Conservation (phyloP, 495 filamentous ascomycete genomes). For the Hypomontagnella monticulosa region DNA sequence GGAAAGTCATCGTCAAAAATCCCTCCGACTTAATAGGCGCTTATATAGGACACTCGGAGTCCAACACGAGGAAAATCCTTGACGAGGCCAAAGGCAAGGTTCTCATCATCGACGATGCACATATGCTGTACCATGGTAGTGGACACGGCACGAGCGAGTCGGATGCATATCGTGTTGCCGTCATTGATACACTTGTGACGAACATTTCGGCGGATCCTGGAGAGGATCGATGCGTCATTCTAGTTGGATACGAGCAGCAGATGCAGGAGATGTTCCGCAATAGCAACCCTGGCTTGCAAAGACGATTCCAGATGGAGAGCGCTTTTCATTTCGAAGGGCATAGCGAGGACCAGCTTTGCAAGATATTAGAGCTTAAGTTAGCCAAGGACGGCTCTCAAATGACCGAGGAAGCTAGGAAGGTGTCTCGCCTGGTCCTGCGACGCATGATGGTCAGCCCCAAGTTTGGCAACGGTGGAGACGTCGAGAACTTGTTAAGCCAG, state of each 20-base stretch:
- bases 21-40: conserved; percentile 74
- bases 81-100: conserved; percentile 71
- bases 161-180: conserved; percentile 68
- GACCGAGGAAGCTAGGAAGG: conserved; percentile 52
- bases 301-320: conserved; percentile 69
- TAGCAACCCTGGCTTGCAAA: conserved; percentile 74
- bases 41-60: conserved; percentile 69
- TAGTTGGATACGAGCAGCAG: conserved; percentile 77
- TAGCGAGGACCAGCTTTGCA: conserved; percentile 59
- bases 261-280: conserved; percentile 79
- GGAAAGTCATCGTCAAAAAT: conserved; percentile 73
- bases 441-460: conserved; percentile 57
- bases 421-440: conserved; percentile 54
- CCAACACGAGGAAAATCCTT: conserved; percentile 73
- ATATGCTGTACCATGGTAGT: conserved; percentile 59
- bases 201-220: conserved; percentile 78
- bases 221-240: conserved; percentile 77
- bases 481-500: conserved; percentile 55
- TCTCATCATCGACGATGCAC: conserved; percentile 82
- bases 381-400: conserved; percentile 54
- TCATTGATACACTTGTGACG: conserved; percentile 79
- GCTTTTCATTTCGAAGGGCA: conserved; percentile 78
- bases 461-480: conserved; percentile 67
- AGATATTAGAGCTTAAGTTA: conserved; percentile 67
- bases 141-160: conserved; percentile 30